phyloP scores from a whole-genome alignment of 148 eudicot genomes.

The Persicaria maculosa region DNA sequence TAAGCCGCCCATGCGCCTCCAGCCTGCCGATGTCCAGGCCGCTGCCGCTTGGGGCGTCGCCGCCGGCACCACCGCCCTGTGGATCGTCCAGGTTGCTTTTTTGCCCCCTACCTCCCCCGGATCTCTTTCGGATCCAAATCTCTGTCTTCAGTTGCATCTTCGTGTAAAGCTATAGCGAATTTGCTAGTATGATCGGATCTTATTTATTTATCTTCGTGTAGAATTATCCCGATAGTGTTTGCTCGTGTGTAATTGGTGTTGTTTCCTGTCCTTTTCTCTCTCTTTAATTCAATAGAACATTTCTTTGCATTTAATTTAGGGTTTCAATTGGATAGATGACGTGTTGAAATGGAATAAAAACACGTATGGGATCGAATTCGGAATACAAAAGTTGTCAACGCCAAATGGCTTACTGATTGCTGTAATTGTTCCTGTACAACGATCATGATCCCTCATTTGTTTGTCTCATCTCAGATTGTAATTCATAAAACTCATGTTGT shows the following conservation, averaged over 20 bases:
- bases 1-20: slow-evolving; percentile 30
- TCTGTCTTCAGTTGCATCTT: not conserved
- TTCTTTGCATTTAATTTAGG: not conserved
- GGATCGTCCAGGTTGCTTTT: slow-evolving; percentile 52
- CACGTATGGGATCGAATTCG: not conserved
- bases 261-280: not conserved
- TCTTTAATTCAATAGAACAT: not conserved
- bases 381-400: not conserved
- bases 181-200: not conserved
- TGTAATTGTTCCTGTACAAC: not conserved
- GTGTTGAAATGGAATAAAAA: not conserved
- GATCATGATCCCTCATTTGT: not conserved
- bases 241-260: too few relatives aligned
- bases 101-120: not conserved
- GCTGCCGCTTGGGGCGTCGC: slow-evolving; percentile 80
- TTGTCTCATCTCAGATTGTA: not conserved
- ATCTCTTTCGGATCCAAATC: not conserved
- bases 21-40: slow-evolving; percentile 49
- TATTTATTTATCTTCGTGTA: too few relatives aligned
- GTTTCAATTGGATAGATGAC: not conserved
- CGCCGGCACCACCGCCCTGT: slow-evolving; percentile 46
- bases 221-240: too few relatives aligned
- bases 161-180: not conserved
- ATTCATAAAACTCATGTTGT: too few relatives aligned
- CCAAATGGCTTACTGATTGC: not conserved